Evolutionary conservation across 2,329 filamentous ascomycete species (phyloP), one percentile per base, ranked within the genome.

Genomic region (Xylariaceae sp.): DNA sequence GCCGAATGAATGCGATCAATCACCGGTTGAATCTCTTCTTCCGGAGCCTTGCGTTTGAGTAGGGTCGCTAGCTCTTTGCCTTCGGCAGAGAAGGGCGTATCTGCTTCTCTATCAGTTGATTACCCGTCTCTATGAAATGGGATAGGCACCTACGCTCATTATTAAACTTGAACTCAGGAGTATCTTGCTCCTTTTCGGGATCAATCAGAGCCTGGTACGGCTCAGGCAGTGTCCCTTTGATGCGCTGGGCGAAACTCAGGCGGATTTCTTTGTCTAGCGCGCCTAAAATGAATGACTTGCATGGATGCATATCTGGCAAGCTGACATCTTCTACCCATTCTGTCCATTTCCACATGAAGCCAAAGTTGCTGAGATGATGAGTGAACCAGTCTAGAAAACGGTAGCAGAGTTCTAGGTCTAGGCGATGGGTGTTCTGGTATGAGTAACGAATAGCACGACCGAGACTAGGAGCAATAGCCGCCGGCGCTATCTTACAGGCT

Each of bases 301-400:
- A 89, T 1, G 94, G 92, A 69, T 96, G 85, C 27, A 94, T 76
- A 55, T 87, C 79, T 0, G 90, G 83, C 21, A 95, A 81, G 36
- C 85, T 81, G 13, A 96, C 85, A 69, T 97, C 92, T 13, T 92
- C 91, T 41, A 89, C 82, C 94, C 94, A 99, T 75, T 99, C 94
- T 13, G 89, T 87, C 94, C 94, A 99, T 74, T 97, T 97, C 94
- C 94, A 99, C 8, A 94, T 94, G 71, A 97, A 99, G 47, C 96
- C 94, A 70, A 99, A 99, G 76, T 99, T 99, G 75, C 92, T 97
- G 62, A 99, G 77, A 76, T 99, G 94, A 71, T 99, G 94, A 15
- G 93, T 84, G 69, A 99, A 99, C 94, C 94, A 99, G 71, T 97
- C 93, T 69, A 96, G 80, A 74, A 97, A 97, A 21, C 94, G 85